Conservation (phyloP, 345 rosid genomes). For the Reutealis trisperma region DNA sequence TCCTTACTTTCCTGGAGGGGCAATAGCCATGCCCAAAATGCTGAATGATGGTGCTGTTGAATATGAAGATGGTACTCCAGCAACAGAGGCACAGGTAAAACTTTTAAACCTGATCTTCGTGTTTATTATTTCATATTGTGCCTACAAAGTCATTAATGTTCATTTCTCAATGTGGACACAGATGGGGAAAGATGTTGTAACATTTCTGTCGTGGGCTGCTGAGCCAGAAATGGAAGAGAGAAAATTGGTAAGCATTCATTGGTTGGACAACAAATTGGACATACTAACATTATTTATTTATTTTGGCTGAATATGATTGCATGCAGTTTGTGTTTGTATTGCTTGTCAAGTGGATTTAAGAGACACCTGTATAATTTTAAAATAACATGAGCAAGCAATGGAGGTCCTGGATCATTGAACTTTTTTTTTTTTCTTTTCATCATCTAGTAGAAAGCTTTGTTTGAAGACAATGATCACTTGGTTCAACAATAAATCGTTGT, state of each 20-base stretch:
- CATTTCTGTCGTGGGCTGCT: conserved; percentile 97
- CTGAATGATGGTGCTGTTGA: conserved; percentile 95
- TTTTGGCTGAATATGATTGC: not conserved
- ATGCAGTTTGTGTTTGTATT: not conserved
- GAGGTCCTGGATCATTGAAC: not conserved
- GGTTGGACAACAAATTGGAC: not conserved
- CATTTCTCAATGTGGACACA: conserved; percentile 28
- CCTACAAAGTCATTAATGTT: not conserved
- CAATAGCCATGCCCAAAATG: conserved; percentile 99
- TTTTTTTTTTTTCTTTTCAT: no score
- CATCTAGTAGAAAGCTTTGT: not conserved
- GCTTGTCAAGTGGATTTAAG: not conserved
- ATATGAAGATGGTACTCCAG: conserved; percentile 97
- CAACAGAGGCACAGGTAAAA: conserved; percentile 94
- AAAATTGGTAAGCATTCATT: conserved; percentile 64
- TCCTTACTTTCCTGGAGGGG: conserved; percentile 99
- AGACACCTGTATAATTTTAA: not conserved
- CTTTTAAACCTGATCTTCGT: not conserved
- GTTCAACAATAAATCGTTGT: not conserved
- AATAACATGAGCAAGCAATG: not conserved
- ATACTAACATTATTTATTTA: not conserved
- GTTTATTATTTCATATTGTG: not conserved
- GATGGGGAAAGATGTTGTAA: conserved; percentile 99
- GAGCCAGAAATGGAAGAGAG: conserved; percentile 99
- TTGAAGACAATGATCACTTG: not conserved